Conservation (phyloP, 2,329 filamentous ascomycete genomes). For the Conoideocrella luteorostrata region DNA sequence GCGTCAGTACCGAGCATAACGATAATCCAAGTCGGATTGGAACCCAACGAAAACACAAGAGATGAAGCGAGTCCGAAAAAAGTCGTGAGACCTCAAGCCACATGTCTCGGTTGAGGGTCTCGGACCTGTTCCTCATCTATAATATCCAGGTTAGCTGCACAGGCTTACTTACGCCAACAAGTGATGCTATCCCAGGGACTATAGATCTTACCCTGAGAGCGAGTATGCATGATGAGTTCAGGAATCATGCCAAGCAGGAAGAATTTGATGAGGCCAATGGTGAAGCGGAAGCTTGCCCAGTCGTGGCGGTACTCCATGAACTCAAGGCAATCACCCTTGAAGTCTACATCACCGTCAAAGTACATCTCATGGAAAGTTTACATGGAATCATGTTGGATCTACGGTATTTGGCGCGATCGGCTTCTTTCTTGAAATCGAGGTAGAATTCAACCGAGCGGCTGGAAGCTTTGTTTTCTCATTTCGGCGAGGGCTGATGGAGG, state of each 20-base stretch:
- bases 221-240: conserved; percentile 87
- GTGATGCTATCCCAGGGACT: not conserved
- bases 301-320: conserved; percentile 91
- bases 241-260: conserved; percentile 84
- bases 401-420: conserved; percentile 59
- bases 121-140: conserved; percentile 88
- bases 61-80: too few relatives aligned
- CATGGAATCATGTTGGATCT: conserved; percentile 76
- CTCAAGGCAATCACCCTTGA: conserved; percentile 89
- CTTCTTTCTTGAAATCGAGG: conserved; percentile 69
- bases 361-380: conserved; percentile 98
- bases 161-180: too few relatives aligned
- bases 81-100: too few relatives aligned
- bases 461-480: conserved; percentile 84
- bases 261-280: conserved; percentile 75
- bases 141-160: conserved; percentile 11
- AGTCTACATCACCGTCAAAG: conserved; percentile 89
- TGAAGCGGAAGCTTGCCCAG: conserved; percentile 94
- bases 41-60: too few relatives aligned
- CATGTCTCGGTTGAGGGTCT: too few relatives aligned
- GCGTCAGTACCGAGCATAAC: too few relatives aligned
- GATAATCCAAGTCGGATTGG: too few relatives aligned
- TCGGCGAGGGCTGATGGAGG: conserved; percentile 76
- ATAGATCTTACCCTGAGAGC: conserved; percentile 58
- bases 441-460: conserved; percentile 88